Conservation (phyloP, 2,329 filamentous ascomycete genomes). For the Ophiocordyceps australis region DNA sequence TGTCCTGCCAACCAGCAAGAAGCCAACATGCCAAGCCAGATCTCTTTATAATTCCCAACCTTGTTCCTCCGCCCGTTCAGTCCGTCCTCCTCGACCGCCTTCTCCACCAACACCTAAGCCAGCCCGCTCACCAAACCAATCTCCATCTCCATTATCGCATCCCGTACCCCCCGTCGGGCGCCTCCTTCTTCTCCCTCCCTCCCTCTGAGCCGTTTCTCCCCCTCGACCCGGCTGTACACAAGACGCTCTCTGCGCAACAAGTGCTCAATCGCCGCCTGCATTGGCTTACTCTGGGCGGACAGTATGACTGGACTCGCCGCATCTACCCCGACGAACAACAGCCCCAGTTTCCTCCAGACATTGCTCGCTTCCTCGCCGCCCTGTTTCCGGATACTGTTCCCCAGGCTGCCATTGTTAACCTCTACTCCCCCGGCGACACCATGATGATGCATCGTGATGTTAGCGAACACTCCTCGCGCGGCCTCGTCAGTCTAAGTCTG, state of each 20-base stretch:
- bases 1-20: not conserved
- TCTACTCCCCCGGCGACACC: constrained; percentile 81
- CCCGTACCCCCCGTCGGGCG: constrained; percentile 34
- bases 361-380: constrained; percentile 45
- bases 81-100: constrained; percentile 50
- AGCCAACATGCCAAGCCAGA: constrained; percentile 27
- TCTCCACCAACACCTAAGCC: constrained; percentile 59
- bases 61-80: constrained; percentile 57
- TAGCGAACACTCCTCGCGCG: constrained; percentile 63
- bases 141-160: constrained; percentile 69
- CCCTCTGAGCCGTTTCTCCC: constrained; percentile 39
- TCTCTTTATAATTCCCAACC: constrained; percentile 56
- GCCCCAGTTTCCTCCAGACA: constrained; percentile 57
- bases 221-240: constrained; percentile 57
- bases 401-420: constrained; percentile 84
- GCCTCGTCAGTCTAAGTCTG: constrained; percentile 70
- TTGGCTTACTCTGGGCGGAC: constrained; percentile 87
- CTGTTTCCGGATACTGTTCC: constrained; percentile 64
- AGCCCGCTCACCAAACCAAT: constrained; percentile 67
- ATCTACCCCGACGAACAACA: constrained; percentile 53
- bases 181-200: constrained; percentile 38
- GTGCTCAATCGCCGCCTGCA: constrained; percentile 67
- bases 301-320: constrained; percentile 91
- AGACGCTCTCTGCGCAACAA: constrained; percentile 48
- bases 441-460: constrained; percentile 90